These are phyloP conservation scores for Plasmodium gonderi DNA, from an alignment of 169 alveolate genomes.

Conservation along the genomic window DNA sequence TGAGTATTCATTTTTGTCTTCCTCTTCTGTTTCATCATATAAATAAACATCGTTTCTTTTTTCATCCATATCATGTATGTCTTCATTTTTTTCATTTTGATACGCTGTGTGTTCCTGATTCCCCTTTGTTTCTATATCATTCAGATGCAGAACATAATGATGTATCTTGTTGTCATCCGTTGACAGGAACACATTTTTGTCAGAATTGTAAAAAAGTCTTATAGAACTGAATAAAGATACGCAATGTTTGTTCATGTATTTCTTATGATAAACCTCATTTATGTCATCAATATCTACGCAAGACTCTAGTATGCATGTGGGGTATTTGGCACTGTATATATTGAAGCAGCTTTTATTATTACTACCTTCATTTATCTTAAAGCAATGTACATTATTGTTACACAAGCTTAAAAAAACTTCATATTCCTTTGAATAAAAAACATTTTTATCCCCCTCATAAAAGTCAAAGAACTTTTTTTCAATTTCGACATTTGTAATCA, in stretches of 20 bases:
- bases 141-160: constrained; percentile 22
- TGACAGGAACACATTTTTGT: constrained; percentile 35
- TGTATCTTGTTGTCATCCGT: constrained; percentile 67
- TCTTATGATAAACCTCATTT: constrained; percentile 50
- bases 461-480: constrained; percentile 57
- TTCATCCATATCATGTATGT: neutral
- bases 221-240: constrained; percentile 55
- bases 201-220: constrained; percentile 8
- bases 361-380: constrained; percentile 16
- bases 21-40: constrained; percentile 38
- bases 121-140: neutral
- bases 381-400: constrained; percentile 22
- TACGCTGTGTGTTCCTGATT: neutral
- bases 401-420: constrained; percentile 54
- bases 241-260: constrained; percentile 40
- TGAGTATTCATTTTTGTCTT: constrained; percentile 16
- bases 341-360: neutral
- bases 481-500: constrained; percentile 35
- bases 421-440: constrained; percentile 36
- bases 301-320: constrained; percentile 64
- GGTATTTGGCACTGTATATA: constrained; percentile 8
- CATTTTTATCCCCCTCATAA: constrained; percentile 52
- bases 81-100: neutral
- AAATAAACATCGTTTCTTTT: constrained; percentile 30
- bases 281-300: constrained; percentile 56